Percentiles rank a stretch among this genome's conserved stretches.
phyloP scores from a whole-genome alignment of 345 rosid genomes.

The Gossypioides kirkii region DNA sequence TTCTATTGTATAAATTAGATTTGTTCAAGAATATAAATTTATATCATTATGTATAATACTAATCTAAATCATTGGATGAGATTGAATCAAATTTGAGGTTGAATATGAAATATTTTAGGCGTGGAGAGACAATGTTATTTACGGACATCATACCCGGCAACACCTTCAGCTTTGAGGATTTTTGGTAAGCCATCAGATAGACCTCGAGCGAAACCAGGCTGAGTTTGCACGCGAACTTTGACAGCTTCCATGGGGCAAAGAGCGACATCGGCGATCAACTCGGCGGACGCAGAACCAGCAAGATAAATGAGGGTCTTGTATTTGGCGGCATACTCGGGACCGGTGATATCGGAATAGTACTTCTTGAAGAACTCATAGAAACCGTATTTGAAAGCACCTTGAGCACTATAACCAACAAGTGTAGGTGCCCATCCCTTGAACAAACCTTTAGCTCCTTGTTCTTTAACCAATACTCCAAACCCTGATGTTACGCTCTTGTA shows the following conservation, averaged over 20 bases:
- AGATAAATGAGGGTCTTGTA: conserved; percentile 88
- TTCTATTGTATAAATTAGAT: too few species aligned
- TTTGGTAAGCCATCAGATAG: conserved; percentile 90
- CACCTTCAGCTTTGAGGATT: conserved; percentile 68
- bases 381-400: conserved; percentile 90
- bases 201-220: conserved; percentile 93
- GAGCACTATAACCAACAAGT: conserved; percentile 84
- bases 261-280: conserved; percentile 80
- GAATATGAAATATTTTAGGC: too few species aligned
- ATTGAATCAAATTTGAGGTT: too few species aligned
- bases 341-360: conserved; percentile 88
- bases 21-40: too few species aligned
- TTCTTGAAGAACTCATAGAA: conserved; percentile 89
- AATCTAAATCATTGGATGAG: too few species aligned
- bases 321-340: conserved; percentile 81
- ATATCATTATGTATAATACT: too few species aligned
- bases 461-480: conserved; percentile 69
- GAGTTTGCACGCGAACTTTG: conserved; percentile 93
- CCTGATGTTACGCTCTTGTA: conserved; percentile 77
- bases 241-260: conserved; percentile 98
- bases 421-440: conserved; percentile 94
- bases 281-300: conserved; percentile 95
- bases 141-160: conserved; percentile 42
- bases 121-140: too few species aligned
- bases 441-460: conserved; percentile 80